Evolutionary conservation across 2,329 filamentous ascomycete genomes (phyloP).

Genomic region (Xylariaceae sp.): DNA sequence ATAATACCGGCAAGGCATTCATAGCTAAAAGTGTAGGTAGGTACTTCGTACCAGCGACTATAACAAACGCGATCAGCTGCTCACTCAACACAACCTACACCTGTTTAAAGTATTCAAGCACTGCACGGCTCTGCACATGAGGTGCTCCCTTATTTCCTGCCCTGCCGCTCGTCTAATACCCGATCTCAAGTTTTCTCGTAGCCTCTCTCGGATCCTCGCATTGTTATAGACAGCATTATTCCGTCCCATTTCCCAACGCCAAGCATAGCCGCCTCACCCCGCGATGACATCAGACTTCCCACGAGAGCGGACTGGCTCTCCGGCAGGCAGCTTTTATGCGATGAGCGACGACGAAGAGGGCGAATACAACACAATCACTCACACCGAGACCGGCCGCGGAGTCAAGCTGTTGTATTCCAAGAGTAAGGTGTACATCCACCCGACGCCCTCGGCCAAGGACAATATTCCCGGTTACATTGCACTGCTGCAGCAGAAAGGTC

Average conservation of each 20-base stretch:
- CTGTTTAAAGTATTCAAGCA: neutral
- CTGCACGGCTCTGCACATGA: neutral
- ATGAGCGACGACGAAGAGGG: slow-evolving; percentile 95
- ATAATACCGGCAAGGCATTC: neutral
- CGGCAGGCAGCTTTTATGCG: slow-evolving; percentile 86
- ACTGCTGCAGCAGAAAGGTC: slow-evolving; percentile 79
- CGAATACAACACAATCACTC: slow-evolving; percentile 90
- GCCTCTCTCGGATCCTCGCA: neutral
- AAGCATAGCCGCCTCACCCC: slow-evolving; percentile 18
- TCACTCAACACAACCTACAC: neutral
- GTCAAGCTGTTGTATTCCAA: slow-evolving; percentile 95
- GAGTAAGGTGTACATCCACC: slow-evolving; percentile 98
- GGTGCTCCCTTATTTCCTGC: neutral
- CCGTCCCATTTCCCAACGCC: neutral
- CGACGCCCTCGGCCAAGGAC: slow-evolving; percentile 86
- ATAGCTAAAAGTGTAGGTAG: neutral
- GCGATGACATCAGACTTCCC: slow-evolving; percentile 35
- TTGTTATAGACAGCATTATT: slow-evolving; percentile 1
- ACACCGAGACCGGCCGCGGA: slow-evolving; percentile 69
- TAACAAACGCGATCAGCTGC: neutral
- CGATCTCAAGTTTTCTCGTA: neutral
- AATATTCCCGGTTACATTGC: slow-evolving; percentile 94
- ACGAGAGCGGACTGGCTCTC: slow-evolving; percentile 54
- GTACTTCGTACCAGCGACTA: neutral
- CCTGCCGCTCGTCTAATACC: neutral